These are phyloP conservation scores for Aspergillus wentii DNA, from an alignment of 495 filamentous ascomycete genomes.

Conservation along the genomic window DNA sequence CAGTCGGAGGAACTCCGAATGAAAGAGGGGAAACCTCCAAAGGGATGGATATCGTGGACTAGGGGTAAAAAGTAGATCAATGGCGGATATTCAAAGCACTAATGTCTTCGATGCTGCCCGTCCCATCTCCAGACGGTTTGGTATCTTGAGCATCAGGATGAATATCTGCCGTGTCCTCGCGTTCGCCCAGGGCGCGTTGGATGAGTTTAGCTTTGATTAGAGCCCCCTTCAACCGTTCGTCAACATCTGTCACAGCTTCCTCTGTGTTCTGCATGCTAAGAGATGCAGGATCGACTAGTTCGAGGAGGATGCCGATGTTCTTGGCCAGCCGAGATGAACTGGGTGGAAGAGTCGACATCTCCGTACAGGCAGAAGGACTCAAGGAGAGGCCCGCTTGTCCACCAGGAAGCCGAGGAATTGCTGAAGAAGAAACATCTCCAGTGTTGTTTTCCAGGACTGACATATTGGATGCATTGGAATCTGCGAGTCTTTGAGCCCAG, in stretches of 20 bases:
- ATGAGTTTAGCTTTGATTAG: slow-evolving; percentile 77
- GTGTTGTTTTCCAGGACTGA: slow-evolving; percentile 3
- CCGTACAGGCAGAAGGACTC: slow-evolving; percentile 25
- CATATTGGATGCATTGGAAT: slow-evolving; percentile 15
- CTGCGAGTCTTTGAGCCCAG: slow-evolving; percentile 63
- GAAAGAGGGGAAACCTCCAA: neutral
- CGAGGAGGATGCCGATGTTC: slow-evolving; percentile 67
- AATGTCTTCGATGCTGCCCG: slow-evolving; percentile 53
- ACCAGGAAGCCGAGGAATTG: slow-evolving; percentile 1
- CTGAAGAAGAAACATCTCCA: slow-evolving; percentile 3
- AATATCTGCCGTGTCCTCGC: slow-evolving; percentile 23
- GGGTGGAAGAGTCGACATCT: slow-evolving; percentile 45
- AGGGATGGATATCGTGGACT: neutral
- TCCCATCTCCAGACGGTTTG: slow-evolving; percentile 30
- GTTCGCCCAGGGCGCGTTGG: slow-evolving; percentile 64
- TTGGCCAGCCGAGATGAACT: slow-evolving; percentile 66
- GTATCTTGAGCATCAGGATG: slow-evolving; percentile 21
- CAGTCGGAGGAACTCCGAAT: slow-evolving; percentile 5
- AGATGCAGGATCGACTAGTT: slow-evolving; percentile 73
- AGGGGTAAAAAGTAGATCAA: slow-evolving; percentile 20
- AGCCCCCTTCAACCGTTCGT: slow-evolving; percentile 76
- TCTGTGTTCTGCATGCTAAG: slow-evolving; percentile 75
- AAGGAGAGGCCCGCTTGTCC: slow-evolving; percentile 15
- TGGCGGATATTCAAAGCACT: slow-evolving; percentile 42
- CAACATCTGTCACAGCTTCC: slow-evolving; percentile 78